Base-by-base conservation (phyloP, 2,329 filamentous ascomycete genomes). In the Shiraia sp. region DNA sequence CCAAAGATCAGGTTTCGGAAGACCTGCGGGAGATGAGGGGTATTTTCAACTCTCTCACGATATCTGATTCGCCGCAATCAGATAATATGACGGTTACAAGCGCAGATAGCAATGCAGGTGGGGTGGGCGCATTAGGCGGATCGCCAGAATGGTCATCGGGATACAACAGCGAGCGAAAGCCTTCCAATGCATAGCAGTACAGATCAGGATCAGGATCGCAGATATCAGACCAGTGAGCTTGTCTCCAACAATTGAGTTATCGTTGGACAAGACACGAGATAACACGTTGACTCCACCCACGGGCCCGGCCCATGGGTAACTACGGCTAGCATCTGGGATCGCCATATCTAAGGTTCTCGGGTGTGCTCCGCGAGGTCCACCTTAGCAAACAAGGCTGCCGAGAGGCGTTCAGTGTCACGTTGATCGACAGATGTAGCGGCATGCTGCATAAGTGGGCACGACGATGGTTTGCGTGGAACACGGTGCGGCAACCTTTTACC, bases 21-120 rank as follows among this genome's bases (percentile, higher is more conserved):
- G 86, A 85, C 53, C 69, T 93, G 14, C 81, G 83, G 32, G 86
- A 92, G 57, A 83, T 93, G 69, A 85, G 83, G 51, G 82, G 86
- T 24, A 77, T 95, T 16, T 91, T 77, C 55, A 69, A 59, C 37
- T 67, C 63, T 6, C 55, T 77, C 32, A 67, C 57, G 16, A 64
- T 70, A 6, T 65, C 64, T 3, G 61, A 68, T 34, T 67, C 64
- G 9, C 65, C 66, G 2, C 47, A 49, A 4, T 59, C 59, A 13
- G 61, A 65, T 34, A 59, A 46, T 8, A 53, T 58, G 36, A 61
- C 57, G 10, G 40, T 58, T 14, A 61, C 58, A 24, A 60, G 61
- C 16, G 54, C 54, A 15, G 65, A 63, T 23, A 44, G 53, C 35
- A 34, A n/a, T 41, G 22, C 19, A n/a, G n/a, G n/a, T n/a, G n/a